Percentiles rank a stretch among this genome's conserved stretches.
Conservation (phyloP, 176 grass and related monocot genomes). For the Thalia dealbata region DNA sequence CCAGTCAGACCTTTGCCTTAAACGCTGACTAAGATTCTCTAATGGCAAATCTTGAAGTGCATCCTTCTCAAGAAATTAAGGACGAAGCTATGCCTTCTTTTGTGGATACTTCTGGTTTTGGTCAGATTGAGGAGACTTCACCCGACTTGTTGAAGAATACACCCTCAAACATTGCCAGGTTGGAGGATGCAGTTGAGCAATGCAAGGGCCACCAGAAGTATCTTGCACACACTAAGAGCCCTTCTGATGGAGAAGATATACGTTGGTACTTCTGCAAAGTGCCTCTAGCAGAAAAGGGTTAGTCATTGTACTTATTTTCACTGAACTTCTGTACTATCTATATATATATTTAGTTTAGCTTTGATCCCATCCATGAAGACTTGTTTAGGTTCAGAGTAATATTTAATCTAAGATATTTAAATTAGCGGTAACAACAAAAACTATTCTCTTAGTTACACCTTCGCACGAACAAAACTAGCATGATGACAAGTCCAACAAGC, state of each 20-base stretch:
- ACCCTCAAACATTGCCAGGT: conserved; percentile 66
- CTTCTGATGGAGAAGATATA: conserved; percentile 74
- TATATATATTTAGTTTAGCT: too few species aligned
- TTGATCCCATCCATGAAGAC: too few species aligned
- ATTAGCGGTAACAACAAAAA: too few species aligned
- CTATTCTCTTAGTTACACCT: too few species aligned
- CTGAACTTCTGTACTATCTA: background rate
- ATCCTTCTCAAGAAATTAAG: background rate
- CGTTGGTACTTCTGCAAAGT: conserved; percentile 97
- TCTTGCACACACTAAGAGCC: conserved; percentile 78
- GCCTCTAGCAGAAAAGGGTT: conserved; percentile 66
- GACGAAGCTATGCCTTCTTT: conserved; percentile 9
- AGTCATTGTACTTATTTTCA: background rate
- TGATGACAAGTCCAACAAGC: background rate
- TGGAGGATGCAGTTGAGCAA: conserved; percentile 69
- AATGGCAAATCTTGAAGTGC: conserved; percentile 9
- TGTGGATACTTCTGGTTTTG: conserved; percentile 12
- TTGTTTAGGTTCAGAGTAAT: too few species aligned
- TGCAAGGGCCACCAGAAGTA: conserved; percentile 71
- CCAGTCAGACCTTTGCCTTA: background rate
- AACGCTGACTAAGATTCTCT: background rate
- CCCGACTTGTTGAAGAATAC: conserved; percentile 81
- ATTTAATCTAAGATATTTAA: too few species aligned
- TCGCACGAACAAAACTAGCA: background rate
- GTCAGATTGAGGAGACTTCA: conserved; percentile 30